These are phyloP conservation scores for Spiraea crenata DNA, from an alignment of 331 rosid genomes.

Conservation along the genomic window DNA sequence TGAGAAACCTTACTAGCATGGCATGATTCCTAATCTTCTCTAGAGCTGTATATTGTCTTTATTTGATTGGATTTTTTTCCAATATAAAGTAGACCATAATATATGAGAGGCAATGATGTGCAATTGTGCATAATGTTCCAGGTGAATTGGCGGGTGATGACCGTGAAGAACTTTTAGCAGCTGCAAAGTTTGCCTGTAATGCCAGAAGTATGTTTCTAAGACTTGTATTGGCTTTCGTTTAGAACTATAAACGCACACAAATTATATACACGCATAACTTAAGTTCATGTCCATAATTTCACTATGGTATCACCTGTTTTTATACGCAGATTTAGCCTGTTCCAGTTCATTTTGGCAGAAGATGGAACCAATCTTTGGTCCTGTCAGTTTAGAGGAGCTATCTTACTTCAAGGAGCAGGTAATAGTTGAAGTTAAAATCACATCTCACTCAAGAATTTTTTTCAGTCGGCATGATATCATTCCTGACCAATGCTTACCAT, in stretches of 20 bases:
- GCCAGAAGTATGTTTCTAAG: slow-evolving; percentile 58
- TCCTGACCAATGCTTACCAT: slow-evolving; percentile 15
- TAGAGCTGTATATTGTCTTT: not conserved
- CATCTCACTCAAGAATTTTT: slow-evolving; percentile 15
- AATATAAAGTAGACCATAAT: not conserved
- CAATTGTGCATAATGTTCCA: slow-evolving; percentile 37
- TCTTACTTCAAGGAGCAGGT: slow-evolving; percentile 75
- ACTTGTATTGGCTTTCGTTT: slow-evolving; percentile 5
- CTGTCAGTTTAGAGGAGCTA: slow-evolving; percentile 49
- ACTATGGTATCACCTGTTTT: slow-evolving; percentile 14
- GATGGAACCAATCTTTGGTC: slow-evolving; percentile 58
- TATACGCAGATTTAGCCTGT: slow-evolving; percentile 61
- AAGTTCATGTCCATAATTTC: not conserved
- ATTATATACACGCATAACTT: not conserved
- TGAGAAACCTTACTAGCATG: not conserved
- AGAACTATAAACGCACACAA: not conserved
- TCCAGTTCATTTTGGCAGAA: slow-evolving; percentile 82
- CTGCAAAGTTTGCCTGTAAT: slow-evolving; percentile 68
- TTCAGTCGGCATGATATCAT: slow-evolving; percentile 13
- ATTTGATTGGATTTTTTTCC: not conserved
- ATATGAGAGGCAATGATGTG: slow-evolving; percentile 8
- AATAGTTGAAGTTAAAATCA: slow-evolving; percentile 12
- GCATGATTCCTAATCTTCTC: not conserved
- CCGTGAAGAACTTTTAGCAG: slow-evolving; percentile 64
- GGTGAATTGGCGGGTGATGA: slow-evolving; percentile 78